Evolutionary conservation across 2,329 filamentous ascomycete species (phyloP), one percentile per base, ranked within the genome.

Genomic region (Penicillium frequentans): DNA sequence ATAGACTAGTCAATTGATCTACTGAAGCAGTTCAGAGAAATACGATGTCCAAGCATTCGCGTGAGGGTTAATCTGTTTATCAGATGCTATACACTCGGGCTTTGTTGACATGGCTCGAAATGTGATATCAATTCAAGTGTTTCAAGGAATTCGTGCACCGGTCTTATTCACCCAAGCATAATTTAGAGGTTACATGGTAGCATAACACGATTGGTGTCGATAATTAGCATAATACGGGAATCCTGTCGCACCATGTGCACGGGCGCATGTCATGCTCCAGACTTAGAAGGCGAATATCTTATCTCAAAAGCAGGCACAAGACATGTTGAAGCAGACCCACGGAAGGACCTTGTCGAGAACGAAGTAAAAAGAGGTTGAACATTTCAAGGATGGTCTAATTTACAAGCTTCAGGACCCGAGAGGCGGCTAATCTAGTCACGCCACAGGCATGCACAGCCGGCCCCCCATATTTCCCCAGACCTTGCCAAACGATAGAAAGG

Each of bases 381-480:
- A 52, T 67, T 67, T 58, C 58, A 58, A 61, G 57, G 58, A 58
- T 64, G 62, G 64, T 65, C 64, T 67, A 67, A 67, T 67, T 67
- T 67, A 67, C 64, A 67, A 64, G 56, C 62, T 63, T 65, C 59
- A 65, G 62, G 64, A 70, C 64, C 58, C 64, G 61, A 63, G 61
- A 58, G 60, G 60, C 57, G 62, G 61, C 60, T 54, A 64, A 52
- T 53, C 49, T 52, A 58, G 55, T 57, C 53, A 56, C 43, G 49
- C 60, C 61, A 62, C 49, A 51, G 59, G 57, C 64, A 65, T 65
- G 52, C 51, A 65, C 59, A 62, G 59, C 58, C 63, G 58, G 61
- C 65, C 67, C 61, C 58, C 59, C 59, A 63, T 60, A 62, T 63
- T 64, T 67, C 66, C 64, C 61, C 63, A 63, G 64, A 70, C 61